Base-by-base conservation (phyloP, 2,329 filamentous ascomycete genomes). In the Cordyceps fumosorosea region DNA sequence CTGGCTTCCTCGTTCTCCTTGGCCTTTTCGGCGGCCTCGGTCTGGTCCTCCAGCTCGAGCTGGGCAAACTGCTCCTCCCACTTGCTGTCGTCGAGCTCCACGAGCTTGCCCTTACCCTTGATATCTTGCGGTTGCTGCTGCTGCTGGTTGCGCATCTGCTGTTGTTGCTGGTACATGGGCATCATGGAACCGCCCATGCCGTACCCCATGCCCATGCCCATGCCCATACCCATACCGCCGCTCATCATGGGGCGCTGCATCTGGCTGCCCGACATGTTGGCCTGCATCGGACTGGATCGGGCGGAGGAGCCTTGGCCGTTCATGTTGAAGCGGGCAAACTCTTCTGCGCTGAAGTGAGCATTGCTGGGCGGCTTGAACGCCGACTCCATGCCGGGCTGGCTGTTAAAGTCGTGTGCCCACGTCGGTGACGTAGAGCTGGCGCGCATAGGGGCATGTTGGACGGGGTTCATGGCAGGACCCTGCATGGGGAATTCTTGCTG, bases 61-160 rank as follows among this genome's bases (percentile, higher is more conserved):
- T 95, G 86, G 62, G 91, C 90, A 74, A 99, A 99, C 74, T 98
- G 92, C 69, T 92, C 91, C 76, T 98, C 93, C 95, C 95, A 98
- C 71, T 96, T 89, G 70, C 89, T 81, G 69, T 99, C 93, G 72
- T 97, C 91, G 26, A 98, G 84, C 77, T 98, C 95, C 14, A 98
- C 88, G 77, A 98, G 85, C 75, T 96, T 96, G 45, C 90, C 93
- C 74, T 98, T 98, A 63, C 89, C 90, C 74, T 92, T 89, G 56
- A 77, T 80, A 66, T 84, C 81, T 57, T 77, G 75, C 63, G 78
- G 77, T 69, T 50, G 56, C 24, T 59, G 55, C 42, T 80, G 79
- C 66, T 78, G 72, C 65, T 77, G 78, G 70, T 80, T 70, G 69
- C 80, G 72, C 67, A 76, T 74, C 51, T 71, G 73, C 61, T 76